Evolutionary conservation across 495 filamentous ascomycete genomes (phyloP).

Genomic region (Penicillium pancosmium): DNA sequence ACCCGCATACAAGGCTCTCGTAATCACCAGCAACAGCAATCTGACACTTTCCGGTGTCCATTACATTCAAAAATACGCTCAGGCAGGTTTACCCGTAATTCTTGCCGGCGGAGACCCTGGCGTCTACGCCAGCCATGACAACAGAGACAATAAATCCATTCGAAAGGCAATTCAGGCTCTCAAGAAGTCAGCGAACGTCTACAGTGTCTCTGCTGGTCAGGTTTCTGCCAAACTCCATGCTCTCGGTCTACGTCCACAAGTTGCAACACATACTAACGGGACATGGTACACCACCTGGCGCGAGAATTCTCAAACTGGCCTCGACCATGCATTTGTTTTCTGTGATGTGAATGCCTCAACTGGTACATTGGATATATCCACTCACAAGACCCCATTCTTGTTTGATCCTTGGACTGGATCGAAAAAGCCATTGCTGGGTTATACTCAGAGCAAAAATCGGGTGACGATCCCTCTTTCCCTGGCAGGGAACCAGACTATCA

Average conservation of each 20-base stretch:
- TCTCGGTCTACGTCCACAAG: constrained; percentile 24
- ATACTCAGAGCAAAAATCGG: constrained; percentile 20
- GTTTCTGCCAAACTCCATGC: constrained; percentile 27
- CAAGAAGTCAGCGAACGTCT: constrained; percentile 23
- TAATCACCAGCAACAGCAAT: constrained; percentile 41
- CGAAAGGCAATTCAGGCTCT: constrained; percentile 16
- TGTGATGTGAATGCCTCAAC: constrained; percentile 33
- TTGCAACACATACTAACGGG: constrained; percentile 28
- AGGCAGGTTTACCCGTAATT: constrained; percentile 35
- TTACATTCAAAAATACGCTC: constrained; percentile 41
- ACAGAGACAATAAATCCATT: constrained; percentile 6
- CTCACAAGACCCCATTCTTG: constrained; percentile 34
- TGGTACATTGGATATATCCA: constrained; percentile 29
- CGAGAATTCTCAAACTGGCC: constrained; percentile 17
- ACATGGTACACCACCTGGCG: constrained; percentile 41
- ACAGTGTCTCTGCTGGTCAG: constrained; percentile 13
- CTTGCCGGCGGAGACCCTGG: constrained; percentile 16
- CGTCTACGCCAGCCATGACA: constrained; percentile 9
- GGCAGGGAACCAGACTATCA: constrained; percentile 35
- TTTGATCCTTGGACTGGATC: constrained; percentile 47
- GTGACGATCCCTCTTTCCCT: constrained; percentile 35
- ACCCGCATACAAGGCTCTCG: constrained; percentile 47
- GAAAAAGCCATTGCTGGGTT: constrained; percentile 33
- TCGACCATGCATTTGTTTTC: constrained; percentile 44
- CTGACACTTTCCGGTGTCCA: constrained; percentile 38